Percentiles rank a stretch among this genome's conserved stretches.
phyloP scores from a whole-genome alignment of 768 basidiomycete species.

The Omphalotus guepiniiformis region DNA sequence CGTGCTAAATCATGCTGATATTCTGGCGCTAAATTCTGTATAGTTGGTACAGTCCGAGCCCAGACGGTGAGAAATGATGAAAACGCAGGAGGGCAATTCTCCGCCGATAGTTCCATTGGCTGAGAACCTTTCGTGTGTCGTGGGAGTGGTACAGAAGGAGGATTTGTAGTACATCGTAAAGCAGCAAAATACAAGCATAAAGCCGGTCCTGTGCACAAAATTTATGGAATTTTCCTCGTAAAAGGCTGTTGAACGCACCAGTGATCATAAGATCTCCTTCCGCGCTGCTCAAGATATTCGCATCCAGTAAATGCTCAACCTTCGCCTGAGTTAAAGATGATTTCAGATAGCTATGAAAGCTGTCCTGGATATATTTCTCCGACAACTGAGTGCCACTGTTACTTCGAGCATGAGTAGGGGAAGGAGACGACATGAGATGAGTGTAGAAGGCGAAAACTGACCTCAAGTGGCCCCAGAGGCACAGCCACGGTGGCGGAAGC shows the following conservation, averaged over 20 bases:
- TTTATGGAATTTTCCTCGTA: neutral
- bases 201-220: constrained; percentile 53
- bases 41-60: constrained; percentile 58
- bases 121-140: constrained; percentile 40
- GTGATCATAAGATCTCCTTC: constrained; percentile 85
- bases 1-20: constrained; percentile 81
- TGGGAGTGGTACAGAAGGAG: constrained; percentile 80
- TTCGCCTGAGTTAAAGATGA: constrained; percentile 77
- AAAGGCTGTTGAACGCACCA: constrained; percentile 39
- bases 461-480: too few relatives aligned
- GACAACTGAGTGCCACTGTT: constrained; percentile 34
- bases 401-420: constrained; percentile 1
- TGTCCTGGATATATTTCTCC: constrained; percentile 67
- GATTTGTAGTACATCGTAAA: constrained; percentile 65
- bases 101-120: constrained; percentile 55
- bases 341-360: constrained; percentile 80
- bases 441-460: too few relatives aligned
- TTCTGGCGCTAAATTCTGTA: constrained; percentile 59
- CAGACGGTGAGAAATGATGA: constrained; percentile 68
- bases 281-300: constrained; percentile 69
- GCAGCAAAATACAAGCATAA: constrained; percentile 85
- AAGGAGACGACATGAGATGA: too few relatives aligned
- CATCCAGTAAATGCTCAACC: constrained; percentile 67
- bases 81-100: constrained; percentile 71
- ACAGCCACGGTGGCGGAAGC: too few relatives aligned